Percentiles rank a stretch among this genome's conserved stretches.
Conservation (phyloP, 805 yeast species). For the Nakazawaea laoshanensis region DNA sequence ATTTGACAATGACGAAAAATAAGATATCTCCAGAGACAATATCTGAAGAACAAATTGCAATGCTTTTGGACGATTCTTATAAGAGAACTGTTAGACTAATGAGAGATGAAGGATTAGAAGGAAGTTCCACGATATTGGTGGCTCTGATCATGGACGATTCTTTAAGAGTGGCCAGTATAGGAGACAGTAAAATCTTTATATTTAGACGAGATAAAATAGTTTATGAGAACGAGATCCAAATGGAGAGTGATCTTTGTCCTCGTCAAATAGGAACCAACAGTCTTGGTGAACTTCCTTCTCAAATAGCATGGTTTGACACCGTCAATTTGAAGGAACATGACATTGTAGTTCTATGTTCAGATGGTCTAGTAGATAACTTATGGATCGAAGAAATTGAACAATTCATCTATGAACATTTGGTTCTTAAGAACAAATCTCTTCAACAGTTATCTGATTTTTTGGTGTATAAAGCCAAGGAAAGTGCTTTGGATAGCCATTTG, state of each 20-base stretch:
- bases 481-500: constrained; percentile 45
- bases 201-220: constrained; percentile 36
- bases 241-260: constrained; percentile 39
- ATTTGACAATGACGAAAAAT: constrained; percentile 29
- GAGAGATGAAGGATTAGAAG: constrained; percentile 37
- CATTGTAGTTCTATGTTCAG: constrained; percentile 38
- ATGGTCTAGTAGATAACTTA: constrained; percentile 45
- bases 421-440: constrained; percentile 16
- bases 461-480: constrained; percentile 34
- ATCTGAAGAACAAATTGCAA: constrained; percentile 27
- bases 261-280: constrained; percentile 45
- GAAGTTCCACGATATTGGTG: constrained; percentile 40
- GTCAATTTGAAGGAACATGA: constrained; percentile 31
- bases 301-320: constrained; percentile 36
- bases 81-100: constrained; percentile 40
- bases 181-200: constrained; percentile 42
- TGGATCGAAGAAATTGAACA: constrained; percentile 36
- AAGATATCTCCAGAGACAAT: constrained; percentile 25
- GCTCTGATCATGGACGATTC: constrained; percentile 40
- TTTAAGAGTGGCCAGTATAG: constrained; percentile 40
- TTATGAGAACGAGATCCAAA: constrained; percentile 35
- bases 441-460: constrained; percentile 31
- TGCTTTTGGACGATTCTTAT: constrained; percentile 37
- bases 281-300: constrained; percentile 33
- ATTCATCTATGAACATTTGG: constrained; percentile 4